Evolutionary conservation across 2,329 filamentous ascomycete genomes (phyloP), one percentile per base, ranked within the genome.

Genomic region (Talaromyces islandicus): DNA sequence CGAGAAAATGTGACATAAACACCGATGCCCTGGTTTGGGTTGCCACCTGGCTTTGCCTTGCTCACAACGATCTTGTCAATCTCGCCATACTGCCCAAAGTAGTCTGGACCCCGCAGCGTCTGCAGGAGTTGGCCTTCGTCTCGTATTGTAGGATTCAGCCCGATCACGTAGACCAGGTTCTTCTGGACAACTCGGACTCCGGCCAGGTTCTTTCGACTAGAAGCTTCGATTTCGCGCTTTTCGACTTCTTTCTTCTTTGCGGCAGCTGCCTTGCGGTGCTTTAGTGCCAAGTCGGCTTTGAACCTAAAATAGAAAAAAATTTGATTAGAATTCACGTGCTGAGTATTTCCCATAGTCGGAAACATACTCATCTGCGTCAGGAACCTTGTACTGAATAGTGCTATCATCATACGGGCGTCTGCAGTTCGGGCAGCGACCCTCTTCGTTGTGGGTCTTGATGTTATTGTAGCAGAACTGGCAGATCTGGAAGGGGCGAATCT

Each of bases 401-500:
- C 93, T 93, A 68, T 99, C 95, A 74, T 97, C 92, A 75, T 99
- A 99, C 6, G 91, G 89, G 73, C 94, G 85, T 77, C 94, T 87
- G 75, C 94, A 99, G 67, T 96, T 96, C n/a, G 94, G 94, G 75
- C 94, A 99, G 60, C 97, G 84, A 38, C 93, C 92, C 73, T 97
- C 97, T 84, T 79, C 78, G 63, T 96, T 92, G 69, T 97, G 97
- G 69, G 90, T 96, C 78, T 95, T 96, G 75, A 99, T 95, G 75
- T 97, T 99, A 78, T 99, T 97, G 81, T 93, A 99, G 79, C 94
- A 99, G 78, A 99, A 99, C 81, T 99, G 95, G 77, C 94, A 99
- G 74, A 99, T 93, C 92, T 97, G 5, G 14, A 48, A 70, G 21
- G n/a, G 11, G 10, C n/a, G 25, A n/a, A 17, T 19, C 19, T 46